Percentiles rank a stretch among this genome's conserved stretches.
Evolutionary conservation across 2,329 filamentous ascomycete species (phyloP).

Genomic region (Aspergillus sclerotialis): DNA sequence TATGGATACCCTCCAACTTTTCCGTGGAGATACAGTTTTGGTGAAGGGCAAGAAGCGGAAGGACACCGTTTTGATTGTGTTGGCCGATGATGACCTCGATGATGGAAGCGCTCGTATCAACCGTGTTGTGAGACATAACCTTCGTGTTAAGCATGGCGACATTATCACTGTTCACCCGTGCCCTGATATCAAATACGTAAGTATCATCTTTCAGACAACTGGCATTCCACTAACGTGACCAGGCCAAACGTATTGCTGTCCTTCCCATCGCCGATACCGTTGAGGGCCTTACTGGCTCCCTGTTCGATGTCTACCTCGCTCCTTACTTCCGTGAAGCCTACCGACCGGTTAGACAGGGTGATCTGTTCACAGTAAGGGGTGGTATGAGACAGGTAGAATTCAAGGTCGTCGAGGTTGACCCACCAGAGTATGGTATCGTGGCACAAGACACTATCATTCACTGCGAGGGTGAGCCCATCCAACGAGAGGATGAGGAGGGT

Average conservation of each 20-base stretch:
- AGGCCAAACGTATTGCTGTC: slow-evolving; percentile 98
- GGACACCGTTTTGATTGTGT: slow-evolving; percentile 95
- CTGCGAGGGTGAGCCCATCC: slow-evolving; percentile 93
- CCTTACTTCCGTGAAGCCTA: slow-evolving; percentile 99
- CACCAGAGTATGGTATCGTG: slow-evolving; percentile 96
- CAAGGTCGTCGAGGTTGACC: slow-evolving; percentile 98
- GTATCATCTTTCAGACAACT: slow-evolving; percentile 32
- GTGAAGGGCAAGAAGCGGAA: slow-evolving; percentile 99
- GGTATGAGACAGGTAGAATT: slow-evolving; percentile 99
- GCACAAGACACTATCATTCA: slow-evolving; percentile 98
- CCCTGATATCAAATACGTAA: slow-evolving; percentile 99
- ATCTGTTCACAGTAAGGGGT: slow-evolving; percentile 93
- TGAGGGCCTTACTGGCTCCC: slow-evolving; percentile 91
- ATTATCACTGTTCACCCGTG: slow-evolving; percentile 96
- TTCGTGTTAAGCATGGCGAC: slow-evolving; percentile 97
- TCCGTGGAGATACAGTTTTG: slow-evolving; percentile 95
- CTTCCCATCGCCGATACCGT: slow-evolving; percentile 97
- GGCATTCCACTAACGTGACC: slow-evolving; percentile 3
- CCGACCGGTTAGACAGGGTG: slow-evolving; percentile 91
- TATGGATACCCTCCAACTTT: slow-evolving; percentile 96
- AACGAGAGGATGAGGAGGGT: slow-evolving; percentile 97
- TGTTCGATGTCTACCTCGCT: slow-evolving; percentile 98
- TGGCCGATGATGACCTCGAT: slow-evolving; percentile 95
- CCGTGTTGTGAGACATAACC: slow-evolving; percentile 95
- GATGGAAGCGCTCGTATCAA: slow-evolving; percentile 97